Percentiles rank a stretch among this genome's conserved stretches.
Evolutionary conservation across 164 flowering plant species (phyloP).

Genomic region (Cinnamomum micranthum): DNA sequence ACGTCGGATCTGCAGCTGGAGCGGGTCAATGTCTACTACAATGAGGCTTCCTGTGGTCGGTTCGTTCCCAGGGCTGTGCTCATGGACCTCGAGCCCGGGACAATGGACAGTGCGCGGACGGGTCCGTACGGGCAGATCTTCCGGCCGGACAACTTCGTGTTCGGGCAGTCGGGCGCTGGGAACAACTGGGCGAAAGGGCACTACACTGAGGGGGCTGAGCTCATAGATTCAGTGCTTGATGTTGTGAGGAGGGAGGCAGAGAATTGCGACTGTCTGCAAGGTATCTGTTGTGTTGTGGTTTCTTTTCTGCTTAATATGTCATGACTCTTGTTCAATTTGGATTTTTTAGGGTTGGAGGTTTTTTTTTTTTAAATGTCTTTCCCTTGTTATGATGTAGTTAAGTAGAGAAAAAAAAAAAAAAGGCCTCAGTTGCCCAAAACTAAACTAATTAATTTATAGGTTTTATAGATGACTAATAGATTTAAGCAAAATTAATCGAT

Average conservation of each 20-base stretch:
- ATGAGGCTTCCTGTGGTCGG: constrained; percentile 42
- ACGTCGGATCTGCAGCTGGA: constrained; percentile 41
- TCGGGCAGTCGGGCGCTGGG: constrained; percentile 10
- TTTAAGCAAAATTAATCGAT: no score
- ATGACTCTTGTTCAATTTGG: no score
- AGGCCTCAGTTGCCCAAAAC: no score
- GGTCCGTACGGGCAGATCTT: constrained; percentile 36
- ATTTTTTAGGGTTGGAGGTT: no score
- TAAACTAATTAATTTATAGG: no score
- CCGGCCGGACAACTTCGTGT: constrained; percentile 11
- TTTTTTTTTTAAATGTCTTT: no score
- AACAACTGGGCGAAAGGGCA: constrained; percentile 15
- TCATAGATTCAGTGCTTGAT: constrained; percentile 38
- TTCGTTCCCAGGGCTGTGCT: constrained; percentile 55
- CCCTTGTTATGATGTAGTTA: no score
- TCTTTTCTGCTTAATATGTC: neutral
- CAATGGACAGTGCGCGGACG: constrained; percentile 44
- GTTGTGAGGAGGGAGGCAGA: constrained; percentile 52
- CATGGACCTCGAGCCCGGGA: constrained; percentile 54
- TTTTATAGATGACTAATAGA: no score
- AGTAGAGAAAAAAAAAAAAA: no score
- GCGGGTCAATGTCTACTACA: constrained; percentile 44
- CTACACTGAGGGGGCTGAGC: constrained; percentile 13
- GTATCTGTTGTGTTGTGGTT: neutral
- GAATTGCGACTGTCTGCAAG: constrained; percentile 12